Evolutionary conservation across 2,329 filamentous ascomycete species (phyloP).

Genomic region (Scytalidium sp.): DNA sequence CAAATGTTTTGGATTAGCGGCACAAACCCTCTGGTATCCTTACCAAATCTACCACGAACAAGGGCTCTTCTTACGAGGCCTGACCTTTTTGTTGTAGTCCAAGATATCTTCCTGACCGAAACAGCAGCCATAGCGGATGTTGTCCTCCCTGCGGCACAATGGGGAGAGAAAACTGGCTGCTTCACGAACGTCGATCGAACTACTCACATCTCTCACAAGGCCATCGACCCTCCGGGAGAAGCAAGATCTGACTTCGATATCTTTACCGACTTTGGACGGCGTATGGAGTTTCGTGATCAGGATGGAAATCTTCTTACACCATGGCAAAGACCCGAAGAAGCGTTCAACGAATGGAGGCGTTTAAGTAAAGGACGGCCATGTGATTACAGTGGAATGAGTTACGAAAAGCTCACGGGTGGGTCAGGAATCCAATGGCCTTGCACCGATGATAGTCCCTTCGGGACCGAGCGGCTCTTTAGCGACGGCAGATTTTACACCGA

Average conservation of each 20-base stretch:
- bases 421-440: constrained; percentile 37
- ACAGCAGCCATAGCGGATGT: constrained; percentile 34
- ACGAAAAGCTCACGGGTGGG: constrained; percentile 31
- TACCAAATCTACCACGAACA: constrained; percentile 30
- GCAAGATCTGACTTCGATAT: constrained; percentile 33
- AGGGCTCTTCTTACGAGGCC: constrained; percentile 29
- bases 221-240: constrained; percentile 35
- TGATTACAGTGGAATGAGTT: constrained; percentile 31
- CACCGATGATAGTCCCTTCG: constrained; percentile 28
- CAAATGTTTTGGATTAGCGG: constrained; percentile 36
- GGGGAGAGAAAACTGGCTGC: constrained; percentile 35
- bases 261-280: constrained; percentile 29
- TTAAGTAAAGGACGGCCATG: constrained; percentile 31
- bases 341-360: constrained; percentile 34
- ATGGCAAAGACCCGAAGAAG: constrained; percentile 28
- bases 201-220: constrained; percentile 34
- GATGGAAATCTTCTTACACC: constrained; percentile 28
- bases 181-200: constrained; percentile 37
- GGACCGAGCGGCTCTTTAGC: constrained; percentile 31
- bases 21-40: constrained; percentile 35
- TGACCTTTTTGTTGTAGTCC: constrained; percentile 30
- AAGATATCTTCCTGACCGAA: constrained; percentile 36
- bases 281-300: constrained; percentile 34
- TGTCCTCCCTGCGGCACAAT: constrained; percentile 33
- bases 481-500: constrained; percentile 33